Conservation (phyloP, 1,139 yeast genomes). For the Geotrichum carabidarum region DNA sequence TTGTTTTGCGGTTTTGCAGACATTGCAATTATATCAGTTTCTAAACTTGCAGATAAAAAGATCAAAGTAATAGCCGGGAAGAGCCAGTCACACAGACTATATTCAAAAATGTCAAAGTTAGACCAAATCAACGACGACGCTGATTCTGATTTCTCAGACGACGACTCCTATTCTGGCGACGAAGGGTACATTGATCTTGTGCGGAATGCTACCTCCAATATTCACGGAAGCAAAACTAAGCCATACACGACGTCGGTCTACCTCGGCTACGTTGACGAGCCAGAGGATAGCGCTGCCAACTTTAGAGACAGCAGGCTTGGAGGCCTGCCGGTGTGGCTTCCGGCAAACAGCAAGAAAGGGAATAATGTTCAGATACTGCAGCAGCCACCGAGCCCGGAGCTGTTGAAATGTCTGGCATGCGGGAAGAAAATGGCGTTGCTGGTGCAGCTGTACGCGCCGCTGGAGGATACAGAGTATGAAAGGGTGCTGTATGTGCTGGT, state of each 20-base stretch:
- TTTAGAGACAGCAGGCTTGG: constrained; percentile 17
- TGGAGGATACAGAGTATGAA: constrained; percentile 64
- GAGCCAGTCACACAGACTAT: not conserved
- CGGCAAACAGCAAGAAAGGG: constrained; percentile 50
- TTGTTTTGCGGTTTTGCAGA: not conserved
- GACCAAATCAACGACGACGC: not conserved
- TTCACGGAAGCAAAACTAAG: constrained; percentile 15
- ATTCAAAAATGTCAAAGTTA: not conserved
- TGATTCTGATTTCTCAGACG: constrained; percentile 14
- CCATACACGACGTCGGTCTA: constrained; percentile 16
- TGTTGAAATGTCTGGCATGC: constrained; percentile 63
- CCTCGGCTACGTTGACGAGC: constrained; percentile 17
- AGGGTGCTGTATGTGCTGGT: constrained; percentile 75
- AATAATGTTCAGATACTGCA: not conserved
- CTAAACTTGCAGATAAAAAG: not conserved
- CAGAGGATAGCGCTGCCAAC: constrained; percentile 2
- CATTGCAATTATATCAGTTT: not conserved
- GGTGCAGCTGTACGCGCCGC: constrained; percentile 73
- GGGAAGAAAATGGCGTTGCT: constrained; percentile 56
- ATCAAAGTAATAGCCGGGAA: not conserved
- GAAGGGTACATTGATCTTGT: constrained; percentile 13
- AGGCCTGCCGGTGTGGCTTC: constrained; percentile 42
- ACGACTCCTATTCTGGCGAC: constrained; percentile 14
- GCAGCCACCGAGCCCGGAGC: constrained; percentile 31
- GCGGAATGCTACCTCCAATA: constrained; percentile 4